Percentiles rank a stretch among this genome's conserved stretches.
Evolutionary conservation across 2,329 filamentous ascomycete species (phyloP).

Genomic region (Cladosporium oxysporum): DNA sequence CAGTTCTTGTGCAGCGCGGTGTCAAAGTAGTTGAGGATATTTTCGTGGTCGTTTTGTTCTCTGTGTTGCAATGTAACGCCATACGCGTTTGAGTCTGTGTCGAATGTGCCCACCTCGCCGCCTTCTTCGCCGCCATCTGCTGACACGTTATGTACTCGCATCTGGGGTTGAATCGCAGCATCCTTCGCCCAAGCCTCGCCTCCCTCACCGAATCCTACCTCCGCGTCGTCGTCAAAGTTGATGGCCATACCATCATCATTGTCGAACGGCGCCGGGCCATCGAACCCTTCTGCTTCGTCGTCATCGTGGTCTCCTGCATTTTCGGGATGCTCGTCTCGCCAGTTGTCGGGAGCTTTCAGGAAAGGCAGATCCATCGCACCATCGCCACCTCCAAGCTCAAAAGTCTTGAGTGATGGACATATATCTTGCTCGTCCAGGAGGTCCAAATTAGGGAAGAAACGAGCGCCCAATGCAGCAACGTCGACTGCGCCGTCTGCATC

Average conservation of each 20-base stretch:
- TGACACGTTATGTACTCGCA: conserved; percentile 71
- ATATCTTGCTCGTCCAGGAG: conserved; percentile 83
- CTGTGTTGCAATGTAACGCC: conserved; percentile 73
- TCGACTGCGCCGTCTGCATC: conserved; percentile 73
- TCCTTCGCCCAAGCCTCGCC: conserved; percentile 94
- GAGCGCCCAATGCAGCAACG: conserved; percentile 69
- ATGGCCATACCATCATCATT: conserved; percentile 79
- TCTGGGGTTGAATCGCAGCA: conserved; percentile 81
- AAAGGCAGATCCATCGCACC: conserved; percentile 89
- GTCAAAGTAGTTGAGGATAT: conserved; percentile 97
- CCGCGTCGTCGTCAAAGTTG: conserved; percentile 80
- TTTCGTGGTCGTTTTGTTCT: conserved; percentile 73
- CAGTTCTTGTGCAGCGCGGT: conserved; percentile 96
- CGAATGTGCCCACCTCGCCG: conserved; percentile 56
- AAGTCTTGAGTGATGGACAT: conserved; percentile 90
- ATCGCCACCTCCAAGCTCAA: conserved; percentile 84
- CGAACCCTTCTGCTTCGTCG: conserved; percentile 48
- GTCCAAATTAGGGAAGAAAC: conserved; percentile 82
- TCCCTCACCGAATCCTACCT: conserved; percentile 87
- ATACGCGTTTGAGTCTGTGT: conserved; percentile 67
- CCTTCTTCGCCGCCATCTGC: conserved; percentile 50
- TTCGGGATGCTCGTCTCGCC: conserved; percentile 61
- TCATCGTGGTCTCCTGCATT: conserved; percentile 57
- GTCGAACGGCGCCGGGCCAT: conserved; percentile 59
- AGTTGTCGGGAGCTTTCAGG: conserved; percentile 80